A percentile compares a stretch with the other conserved stretches of the same genome.
Conservation (phyloP, 1,284 basidiomycete species). For the Moesziomyces globuligerus region DNA sequence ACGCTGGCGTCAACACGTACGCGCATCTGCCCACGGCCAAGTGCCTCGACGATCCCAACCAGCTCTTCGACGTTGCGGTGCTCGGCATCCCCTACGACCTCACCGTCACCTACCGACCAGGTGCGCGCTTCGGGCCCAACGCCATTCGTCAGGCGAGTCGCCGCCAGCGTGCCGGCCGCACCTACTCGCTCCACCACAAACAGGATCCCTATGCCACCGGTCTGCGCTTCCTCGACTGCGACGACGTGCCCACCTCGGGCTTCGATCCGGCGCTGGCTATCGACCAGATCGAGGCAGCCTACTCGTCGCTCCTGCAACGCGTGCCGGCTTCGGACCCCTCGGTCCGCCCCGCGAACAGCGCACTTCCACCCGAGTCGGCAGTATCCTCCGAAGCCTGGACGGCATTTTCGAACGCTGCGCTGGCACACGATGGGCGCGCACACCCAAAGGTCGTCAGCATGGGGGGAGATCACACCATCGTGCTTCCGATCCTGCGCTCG, state of each 20-base stretch:
- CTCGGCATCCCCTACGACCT: slow-evolving; percentile 52
- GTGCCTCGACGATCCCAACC: slow-evolving; percentile 25
- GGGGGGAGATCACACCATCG: slow-evolving; percentile 70
- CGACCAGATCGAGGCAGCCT: slow-evolving; percentile 51
- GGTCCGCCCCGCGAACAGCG: neutral
- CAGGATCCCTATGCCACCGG: slow-evolving; percentile 44
- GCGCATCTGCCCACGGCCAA: slow-evolving; percentile 45
- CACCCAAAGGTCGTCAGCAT: slow-evolving; percentile 69
- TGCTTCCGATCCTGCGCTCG: slow-evolving; percentile 69
- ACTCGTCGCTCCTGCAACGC: slow-evolving; percentile 31
- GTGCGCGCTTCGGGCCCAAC: slow-evolving; percentile 46
- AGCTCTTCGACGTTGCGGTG: slow-evolving; percentile 48
- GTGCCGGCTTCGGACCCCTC: slow-evolving; percentile 22
- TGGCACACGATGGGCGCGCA: slow-evolving; percentile 41
- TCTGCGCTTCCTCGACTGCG: slow-evolving; percentile 51
- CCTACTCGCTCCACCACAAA: slow-evolving; percentile 36
- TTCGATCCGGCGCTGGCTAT: slow-evolving; percentile 46
- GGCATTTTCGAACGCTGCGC: slow-evolving; percentile 69
- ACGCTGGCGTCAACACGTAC: slow-evolving; percentile 47
- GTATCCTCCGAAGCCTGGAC: slow-evolving; percentile 26
- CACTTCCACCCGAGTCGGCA: slow-evolving; percentile 3
- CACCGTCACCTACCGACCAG: slow-evolving; percentile 50
- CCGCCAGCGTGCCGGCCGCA: slow-evolving; percentile 36
- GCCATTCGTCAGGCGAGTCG: slow-evolving; percentile 46
- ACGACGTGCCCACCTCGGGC: slow-evolving; percentile 45